phyloP scores from a whole-genome alignment of 2,329 filamentous ascomycete species.

The Phoma herbarum region DNA sequence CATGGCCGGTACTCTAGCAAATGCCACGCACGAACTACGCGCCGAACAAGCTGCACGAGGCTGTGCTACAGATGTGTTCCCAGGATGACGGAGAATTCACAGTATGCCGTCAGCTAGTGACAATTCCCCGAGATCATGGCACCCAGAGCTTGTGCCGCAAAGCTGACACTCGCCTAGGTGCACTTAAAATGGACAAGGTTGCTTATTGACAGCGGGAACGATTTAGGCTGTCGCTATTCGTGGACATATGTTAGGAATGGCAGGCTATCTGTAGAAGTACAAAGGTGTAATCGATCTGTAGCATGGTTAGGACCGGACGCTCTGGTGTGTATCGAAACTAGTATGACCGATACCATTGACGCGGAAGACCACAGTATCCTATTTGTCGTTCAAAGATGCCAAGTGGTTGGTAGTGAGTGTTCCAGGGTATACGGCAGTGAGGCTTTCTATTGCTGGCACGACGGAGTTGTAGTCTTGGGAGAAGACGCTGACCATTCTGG shows the following conservation, averaged over 20 bases:
- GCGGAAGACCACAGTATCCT: background rate
- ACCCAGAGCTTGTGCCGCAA: background rate
- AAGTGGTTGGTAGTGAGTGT: background rate
- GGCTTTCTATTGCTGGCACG: background rate
- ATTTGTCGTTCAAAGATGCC: background rate
- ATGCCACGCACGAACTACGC: slow-evolving; percentile 39
- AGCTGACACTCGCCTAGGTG: slow-evolving; percentile 7
- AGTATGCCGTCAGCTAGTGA: slow-evolving; percentile 10
- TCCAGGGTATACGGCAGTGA: background rate
- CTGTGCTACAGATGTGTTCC: slow-evolving; percentile 23
- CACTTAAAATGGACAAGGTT: slow-evolving; percentile 1
- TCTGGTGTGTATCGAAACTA: background rate
- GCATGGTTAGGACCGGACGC: background rate
- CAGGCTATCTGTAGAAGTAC: background rate
- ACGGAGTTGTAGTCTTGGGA: background rate
- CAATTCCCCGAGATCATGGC: slow-evolving; percentile 7
- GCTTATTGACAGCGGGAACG: slow-evolving; percentile 9
- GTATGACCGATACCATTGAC: background rate
- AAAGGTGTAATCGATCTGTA: background rate
- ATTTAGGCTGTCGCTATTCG: background rate
- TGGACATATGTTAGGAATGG: background rate
- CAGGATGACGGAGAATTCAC: slow-evolving; percentile 16
- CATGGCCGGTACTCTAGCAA: slow-evolving; percentile 14
- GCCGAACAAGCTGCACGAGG: slow-evolving; percentile 33
- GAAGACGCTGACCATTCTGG: background rate